phyloP scores from a whole-genome alignment of 1,139 yeast genomes.

The Blastobotrys malaysiensis region DNA sequence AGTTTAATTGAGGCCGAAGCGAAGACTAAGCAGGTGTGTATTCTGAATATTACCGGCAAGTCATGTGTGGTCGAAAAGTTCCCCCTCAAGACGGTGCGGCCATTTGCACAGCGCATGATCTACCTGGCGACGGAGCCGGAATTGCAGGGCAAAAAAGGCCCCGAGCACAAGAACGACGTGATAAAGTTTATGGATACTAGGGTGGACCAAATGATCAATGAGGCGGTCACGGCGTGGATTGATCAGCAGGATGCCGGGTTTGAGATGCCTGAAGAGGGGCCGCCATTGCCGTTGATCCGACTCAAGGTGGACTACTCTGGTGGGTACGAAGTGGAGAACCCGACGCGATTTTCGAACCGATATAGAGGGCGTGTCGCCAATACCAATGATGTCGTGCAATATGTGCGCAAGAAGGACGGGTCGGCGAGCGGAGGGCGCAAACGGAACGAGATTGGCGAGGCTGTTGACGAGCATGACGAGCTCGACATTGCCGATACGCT shows the following conservation, averaged over 20 bases:
- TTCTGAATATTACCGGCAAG: constrained; percentile 57
- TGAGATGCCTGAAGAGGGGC: constrained; percentile 22
- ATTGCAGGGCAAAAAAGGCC: constrained; percentile 49
- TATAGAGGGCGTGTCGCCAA: constrained; percentile 92
- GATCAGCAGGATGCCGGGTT: constrained; percentile 26
- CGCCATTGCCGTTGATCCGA: constrained; percentile 75
- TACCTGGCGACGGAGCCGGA: constrained; percentile 42
- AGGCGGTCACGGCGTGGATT: constrained; percentile 51
- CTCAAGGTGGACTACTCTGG: constrained; percentile 85
- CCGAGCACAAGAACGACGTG: constrained; percentile 58
- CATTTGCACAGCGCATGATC: constrained; percentile 70
- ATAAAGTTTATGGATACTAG: constrained; percentile 53
- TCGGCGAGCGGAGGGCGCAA: neutral
- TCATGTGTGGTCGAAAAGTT: constrained; percentile 61
- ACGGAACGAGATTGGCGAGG: constrained; percentile 4
- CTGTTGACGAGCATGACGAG: neutral
- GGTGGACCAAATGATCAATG: constrained; percentile 61
- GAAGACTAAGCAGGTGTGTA: constrained; percentile 64
- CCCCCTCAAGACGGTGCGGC: constrained; percentile 68
- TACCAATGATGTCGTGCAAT: constrained; percentile 74
- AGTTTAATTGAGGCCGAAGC: constrained; percentile 84
- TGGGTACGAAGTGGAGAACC: constrained; percentile 86
- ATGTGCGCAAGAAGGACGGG: constrained; percentile 45
- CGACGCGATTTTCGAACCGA: constrained; percentile 79
- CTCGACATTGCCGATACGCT: constrained; percentile 14